Percentiles rank a stretch among this genome's conserved stretches.
phyloP scores from a whole-genome alignment of 139 green algal genomes.

The Chlorokybus atmophyticus region DNA sequence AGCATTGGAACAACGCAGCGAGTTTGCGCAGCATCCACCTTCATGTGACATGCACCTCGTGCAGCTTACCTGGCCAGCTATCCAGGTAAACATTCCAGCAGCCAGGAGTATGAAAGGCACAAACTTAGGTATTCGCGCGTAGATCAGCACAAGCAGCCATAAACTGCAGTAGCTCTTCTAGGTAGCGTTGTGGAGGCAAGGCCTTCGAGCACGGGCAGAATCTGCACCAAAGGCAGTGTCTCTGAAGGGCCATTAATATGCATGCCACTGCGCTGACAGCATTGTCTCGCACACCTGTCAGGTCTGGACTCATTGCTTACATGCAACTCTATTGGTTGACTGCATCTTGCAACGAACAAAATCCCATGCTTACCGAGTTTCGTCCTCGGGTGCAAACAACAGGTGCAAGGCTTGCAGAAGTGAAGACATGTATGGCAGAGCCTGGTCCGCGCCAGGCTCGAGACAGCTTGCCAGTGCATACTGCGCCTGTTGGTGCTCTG shows the following conservation, averaged over 20 bases:
- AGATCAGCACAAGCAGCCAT: conserved; percentile 17
- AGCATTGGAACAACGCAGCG: no score
- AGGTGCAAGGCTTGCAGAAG: conserved; percentile 39
- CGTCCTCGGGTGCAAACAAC: conserved; percentile 37
- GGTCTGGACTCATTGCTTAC: no score
- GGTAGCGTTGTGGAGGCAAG: conserved; percentile 31
- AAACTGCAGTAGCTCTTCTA: conserved; percentile 21
- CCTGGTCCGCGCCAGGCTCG: conserved; percentile 22
- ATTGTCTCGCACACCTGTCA: conserved; percentile 53
- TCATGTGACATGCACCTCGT: no score
- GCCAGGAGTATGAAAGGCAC: no score
- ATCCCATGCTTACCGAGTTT: no score
- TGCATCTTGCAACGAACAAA: no score
- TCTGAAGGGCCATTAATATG: conserved; percentile 29
- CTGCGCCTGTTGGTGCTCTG: conserved; percentile 53
- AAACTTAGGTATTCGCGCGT: no score
- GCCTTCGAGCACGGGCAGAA: conserved; percentile 41
- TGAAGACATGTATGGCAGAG: neutral
- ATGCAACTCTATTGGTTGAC: no score
- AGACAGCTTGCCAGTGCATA: conserved; percentile 39
- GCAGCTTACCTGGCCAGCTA: no score
- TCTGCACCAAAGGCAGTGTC: conserved; percentile 31
- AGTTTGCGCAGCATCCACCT: no score
- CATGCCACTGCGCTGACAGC: conserved; percentile 47
- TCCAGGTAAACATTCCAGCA: no score